Evolutionary conservation across 75 land plant genomes (phyloP), one percentile per base, ranked within the genome.

Genomic region (Pinus albicaulis): DNA sequence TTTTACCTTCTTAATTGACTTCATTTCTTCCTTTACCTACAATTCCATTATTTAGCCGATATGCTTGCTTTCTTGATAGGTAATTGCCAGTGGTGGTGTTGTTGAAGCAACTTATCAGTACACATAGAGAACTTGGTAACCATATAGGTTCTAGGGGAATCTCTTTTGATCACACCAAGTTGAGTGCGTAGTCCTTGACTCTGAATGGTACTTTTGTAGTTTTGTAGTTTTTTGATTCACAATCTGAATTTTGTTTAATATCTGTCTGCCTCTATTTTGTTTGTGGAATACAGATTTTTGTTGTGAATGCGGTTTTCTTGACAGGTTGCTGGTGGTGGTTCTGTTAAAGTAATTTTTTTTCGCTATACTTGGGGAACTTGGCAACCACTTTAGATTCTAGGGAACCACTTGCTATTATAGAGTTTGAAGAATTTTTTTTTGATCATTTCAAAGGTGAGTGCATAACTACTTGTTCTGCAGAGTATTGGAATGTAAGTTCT

Each of bases 301-400:
- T 41, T 41, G 44, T 2, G 7, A 41, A 41, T 41, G 44, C 0
- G 3, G 44, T 41, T 41, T 41, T 41, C 44, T 41, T 6, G 7
- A 41, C 44, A 41, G 44, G 44, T 41, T 41, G 99, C 99, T 85
- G 98, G 99, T 72, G 99, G 98, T 60, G 99, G 98, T 79, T 95
- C 98, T 11, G 99, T 94, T 55, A 98, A 94, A 87, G 90, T 98
- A 69, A 95, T 98, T 23, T 82, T 23, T 82, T 96, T 53, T 96
- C 98, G 71, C 95, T 92, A 7, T 94, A 88, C 76, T 84, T 96
- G 82, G 98, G 94, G 73, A 81, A 89, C 74, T 80, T 94, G 56
- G 98, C 98, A 19, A 96, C 99, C n/a, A 92, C 99, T 61, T 76
- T 94, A 71, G 98, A 98, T 41, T 96, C 98, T 22, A 80, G 99